Base-by-base conservation (phyloP, 441 rosid genomes). In the Corymbia citriodora region DNA sequence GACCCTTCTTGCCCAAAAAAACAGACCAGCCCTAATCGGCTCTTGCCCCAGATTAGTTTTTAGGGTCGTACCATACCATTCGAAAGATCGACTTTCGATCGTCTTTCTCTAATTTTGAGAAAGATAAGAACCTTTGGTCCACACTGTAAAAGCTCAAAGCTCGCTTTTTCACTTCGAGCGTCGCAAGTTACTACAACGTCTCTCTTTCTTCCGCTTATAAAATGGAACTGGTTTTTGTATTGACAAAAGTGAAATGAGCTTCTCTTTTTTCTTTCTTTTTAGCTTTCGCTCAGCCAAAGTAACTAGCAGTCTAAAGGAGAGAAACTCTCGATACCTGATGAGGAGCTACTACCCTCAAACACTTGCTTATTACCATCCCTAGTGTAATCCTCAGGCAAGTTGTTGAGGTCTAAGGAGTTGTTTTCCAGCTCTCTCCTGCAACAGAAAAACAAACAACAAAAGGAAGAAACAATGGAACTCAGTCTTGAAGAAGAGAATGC, bases 361-460 rank as follows among this genome's bases (percentile, higher is more conserved):
- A 90, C 92, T n/a, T 92, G 96, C 91, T 74, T 70, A 50, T 92
- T 93, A 81, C 93, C 93, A 86, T 93, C 97, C 88, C 92, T 92
- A 89, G 93, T 40, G 93, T 89, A 93, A 92, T 97, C 99, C 19
- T 96, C 96, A 21, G 99, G 99, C 92, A 98, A 95, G 95, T 96
- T 97, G 96, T 98, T 98, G 95, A 98, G 99, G 94, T 98, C 99
- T 85, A 98, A 92, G 23, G 97, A 96, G 91, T 93, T 96, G 90
- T 90, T 92, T 90, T 95, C 96, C 10, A 96, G 85, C n/a, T 74
- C 94, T 92, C 98, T 95, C 98, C 99, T 98, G 93, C 94, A 92
- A 89, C 86, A 23, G 53, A 57, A 52, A 87, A 2, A 50, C 29
- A 89, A 70, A 16, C 82, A 11, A 9, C 9, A 82, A 25, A 87